Conservation (phyloP, 2,329 filamentous ascomycete species). For the Venturia carpophila region DNA sequence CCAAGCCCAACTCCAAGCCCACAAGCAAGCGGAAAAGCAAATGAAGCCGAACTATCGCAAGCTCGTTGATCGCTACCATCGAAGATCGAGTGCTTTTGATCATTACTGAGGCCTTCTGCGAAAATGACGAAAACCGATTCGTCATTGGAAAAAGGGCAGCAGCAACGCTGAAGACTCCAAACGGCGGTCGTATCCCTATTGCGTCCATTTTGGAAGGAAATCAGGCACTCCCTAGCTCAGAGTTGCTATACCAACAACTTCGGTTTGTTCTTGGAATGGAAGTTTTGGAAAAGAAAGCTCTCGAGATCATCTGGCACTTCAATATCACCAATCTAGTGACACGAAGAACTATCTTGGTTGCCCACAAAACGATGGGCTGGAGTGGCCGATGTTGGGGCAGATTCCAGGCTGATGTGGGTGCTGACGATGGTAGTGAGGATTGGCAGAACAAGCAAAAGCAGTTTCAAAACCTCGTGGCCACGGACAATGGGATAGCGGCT, state of each 20-base stretch:
- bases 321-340: neutral
- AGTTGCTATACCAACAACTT: neutral
- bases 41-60: neutral
- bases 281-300: neutral
- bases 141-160: neutral
- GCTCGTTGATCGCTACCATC: neutral
- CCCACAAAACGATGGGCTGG: neutral
- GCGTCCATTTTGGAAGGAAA: neutral
- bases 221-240: neutral
- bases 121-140: neutral
- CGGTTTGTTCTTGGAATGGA: neutral
- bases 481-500: neutral
- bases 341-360: neutral
- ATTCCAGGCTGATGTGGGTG: neutral
- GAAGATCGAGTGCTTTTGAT: neutral
- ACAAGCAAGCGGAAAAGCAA: neutral
- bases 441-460: neutral
- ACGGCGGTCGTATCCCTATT: neutral
- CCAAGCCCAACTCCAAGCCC: neutral
- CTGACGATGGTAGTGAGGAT: neutral
- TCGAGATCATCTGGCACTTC: neutral
- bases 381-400: neutral
- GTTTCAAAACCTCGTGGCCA: neutral
- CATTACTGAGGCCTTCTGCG: neutral
- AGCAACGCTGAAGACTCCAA: neutral